Evolutionary conservation across 805 yeast species (phyloP), one percentile per base, ranked within the genome.

Genomic region (Kuraishia cidri): DNA sequence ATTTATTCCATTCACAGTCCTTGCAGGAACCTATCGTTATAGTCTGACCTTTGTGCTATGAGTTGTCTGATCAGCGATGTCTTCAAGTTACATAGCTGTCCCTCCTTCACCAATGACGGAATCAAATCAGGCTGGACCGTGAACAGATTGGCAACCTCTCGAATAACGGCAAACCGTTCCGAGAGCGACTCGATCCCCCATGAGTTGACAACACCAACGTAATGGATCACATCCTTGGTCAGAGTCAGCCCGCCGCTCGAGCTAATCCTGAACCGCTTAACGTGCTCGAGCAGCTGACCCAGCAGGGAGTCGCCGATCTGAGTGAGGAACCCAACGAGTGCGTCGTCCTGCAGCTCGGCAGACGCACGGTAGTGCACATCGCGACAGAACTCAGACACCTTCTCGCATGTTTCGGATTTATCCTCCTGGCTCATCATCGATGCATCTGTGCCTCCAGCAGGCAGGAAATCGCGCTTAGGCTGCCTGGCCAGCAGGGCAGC

Each of bases 121-220:
- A 87, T 60, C 44, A 84, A 66, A 36, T 82, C 82, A 68, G 90
- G 81, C 48, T 83, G 92, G 12, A 85, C 94, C 0, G 94, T 79
- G 52, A 79, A 88, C 37, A 88, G 60, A 46, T 84, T 85, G 21
- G 90, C 86, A 39, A 88, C 70, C 43, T 87, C 95, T 49, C 86
- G 72, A 40, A 88, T 58, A 9, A 85, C 66, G 32, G 74, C 75
- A 57, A 83, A 79, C 36, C 69, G 68, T 22, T 76, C 82, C 4
- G 75, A 60, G 19, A 84, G 56, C 26, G 70, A 75, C 2, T 68
- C 65, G 11, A 81, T 63, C 8, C 33, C 37, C 6, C 64, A 85
- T 27, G 65, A 66, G 35, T 78, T 85, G 27, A 82, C 66, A 10
- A 72, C 64, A 11, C 71, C 64, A 51, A 85, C 90, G 47, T 79